phyloP scores from a whole-genome alignment of 1,284 basidiomycete species.

The Phylloporus sp. region DNA sequence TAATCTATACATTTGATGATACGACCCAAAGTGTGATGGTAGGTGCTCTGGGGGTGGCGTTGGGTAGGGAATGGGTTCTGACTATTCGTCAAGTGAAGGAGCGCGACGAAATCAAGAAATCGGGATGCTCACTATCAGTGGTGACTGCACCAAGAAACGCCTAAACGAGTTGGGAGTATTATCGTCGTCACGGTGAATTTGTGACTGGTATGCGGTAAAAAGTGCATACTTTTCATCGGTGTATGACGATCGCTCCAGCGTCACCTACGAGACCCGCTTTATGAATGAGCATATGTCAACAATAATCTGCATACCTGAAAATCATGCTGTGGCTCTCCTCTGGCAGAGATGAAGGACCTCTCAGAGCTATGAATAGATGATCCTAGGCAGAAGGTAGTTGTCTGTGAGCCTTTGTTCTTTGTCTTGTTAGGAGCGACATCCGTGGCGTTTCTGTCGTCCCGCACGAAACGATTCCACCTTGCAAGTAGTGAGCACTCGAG shows the following conservation, averaged over 20 bases:
- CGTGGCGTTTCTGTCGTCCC: slow-evolving; percentile 50
- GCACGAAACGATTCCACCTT: slow-evolving; percentile 79
- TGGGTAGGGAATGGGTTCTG: slow-evolving; percentile 61
- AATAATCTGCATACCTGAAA: slow-evolving; percentile 55
- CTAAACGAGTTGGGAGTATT: slow-evolving; percentile 61
- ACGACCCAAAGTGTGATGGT: slow-evolving; percentile 79
- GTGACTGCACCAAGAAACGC: slow-evolving; percentile 81
- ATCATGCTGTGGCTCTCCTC: slow-evolving; percentile 35
- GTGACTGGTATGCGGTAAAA: slow-evolving; percentile 75
- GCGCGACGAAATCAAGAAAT: not conserved
- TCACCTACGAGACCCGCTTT: slow-evolving; percentile 51
- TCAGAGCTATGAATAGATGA: slow-evolving; percentile 49
- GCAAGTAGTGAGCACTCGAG: slow-evolving; percentile 14
- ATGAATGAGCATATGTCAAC: not conserved
- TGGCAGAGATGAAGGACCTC: slow-evolving; percentile 33
- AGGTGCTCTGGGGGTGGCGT: slow-evolving; percentile 54
- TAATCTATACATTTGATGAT: slow-evolving; percentile 85
- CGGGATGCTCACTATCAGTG: slow-evolving; percentile 60
- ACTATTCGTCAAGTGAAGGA: slow-evolving; percentile 37
- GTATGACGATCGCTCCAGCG: slow-evolving; percentile 74
- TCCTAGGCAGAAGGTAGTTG: slow-evolving; percentile 42
- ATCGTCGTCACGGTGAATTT: slow-evolving; percentile 74
- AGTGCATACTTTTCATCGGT: slow-evolving; percentile 82
- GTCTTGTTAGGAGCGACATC: slow-evolving; percentile 37
- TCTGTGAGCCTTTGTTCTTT: slow-evolving; percentile 22